Conservation (phyloP, 2,329 filamentous ascomycete species). For the Pseudogymnoascus verrucosus region DNA sequence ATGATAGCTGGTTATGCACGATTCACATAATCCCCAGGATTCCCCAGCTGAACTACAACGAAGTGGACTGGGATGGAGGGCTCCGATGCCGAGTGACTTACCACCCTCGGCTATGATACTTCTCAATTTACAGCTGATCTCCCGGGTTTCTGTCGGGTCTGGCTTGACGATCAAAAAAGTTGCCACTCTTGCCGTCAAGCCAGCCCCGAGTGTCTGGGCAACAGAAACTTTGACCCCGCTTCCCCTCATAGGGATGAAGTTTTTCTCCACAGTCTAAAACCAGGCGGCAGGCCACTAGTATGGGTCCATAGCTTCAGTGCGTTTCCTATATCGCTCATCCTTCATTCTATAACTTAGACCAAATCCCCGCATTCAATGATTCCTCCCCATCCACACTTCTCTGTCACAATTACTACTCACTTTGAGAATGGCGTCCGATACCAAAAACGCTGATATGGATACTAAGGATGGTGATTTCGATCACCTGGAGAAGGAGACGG, state of each 20-base stretch:
- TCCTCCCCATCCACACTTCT: neutral
- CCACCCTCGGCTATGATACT: neutral
- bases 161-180: no score
- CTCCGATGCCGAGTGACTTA: neutral
- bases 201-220: neutral
- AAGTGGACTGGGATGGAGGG: neutral
- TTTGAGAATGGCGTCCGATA: neutral
- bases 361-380: neutral
- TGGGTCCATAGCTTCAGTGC: neutral
- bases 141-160: neutral
- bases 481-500: slow-evolving; percentile 16
- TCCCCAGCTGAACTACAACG: neutral
- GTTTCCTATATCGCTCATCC: neutral
- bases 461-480: neutral
- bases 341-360: neutral
- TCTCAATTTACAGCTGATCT: neutral
- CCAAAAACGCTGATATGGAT: neutral
- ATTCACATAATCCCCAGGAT: neutral
- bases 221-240: neutral
- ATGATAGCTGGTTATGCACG: neutral
- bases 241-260: neutral
- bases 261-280: neutral
- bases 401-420: neutral
- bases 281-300: neutral
- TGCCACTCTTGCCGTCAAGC: neutral